phyloP scores from a whole-genome alignment of 2,329 filamentous ascomycete species.

The Nannizziopsis barbatae region DNA sequence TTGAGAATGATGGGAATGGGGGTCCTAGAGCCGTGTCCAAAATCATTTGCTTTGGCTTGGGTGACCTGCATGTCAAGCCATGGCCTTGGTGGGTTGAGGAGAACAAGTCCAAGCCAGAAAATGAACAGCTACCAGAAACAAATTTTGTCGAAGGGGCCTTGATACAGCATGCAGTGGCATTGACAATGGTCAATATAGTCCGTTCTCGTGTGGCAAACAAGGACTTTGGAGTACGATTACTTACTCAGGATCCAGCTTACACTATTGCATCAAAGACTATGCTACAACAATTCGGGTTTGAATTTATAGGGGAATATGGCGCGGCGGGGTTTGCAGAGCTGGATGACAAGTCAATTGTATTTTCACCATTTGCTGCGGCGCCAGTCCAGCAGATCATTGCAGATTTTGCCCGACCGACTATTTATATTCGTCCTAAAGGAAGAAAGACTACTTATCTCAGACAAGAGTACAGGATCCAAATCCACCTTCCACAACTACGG shows the following conservation, averaged over 20 bases:
- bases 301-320: constrained; percentile 17
- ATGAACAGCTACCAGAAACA: constrained; percentile 14
- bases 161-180: constrained; percentile 18
- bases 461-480: no score
- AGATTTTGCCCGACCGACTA: constrained; percentile 28
- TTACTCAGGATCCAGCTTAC: constrained; percentile 17
- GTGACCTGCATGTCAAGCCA: constrained; percentile 17
- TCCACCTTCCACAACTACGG: no score
- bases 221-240: constrained; percentile 12
- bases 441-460: no score
- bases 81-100: constrained; percentile 17
- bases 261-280: constrained; percentile 12
- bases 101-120: constrained; percentile 12
- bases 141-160: constrained; percentile 12
- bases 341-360: background rate
- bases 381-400: constrained; percentile 31
- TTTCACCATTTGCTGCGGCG: background rate
- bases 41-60: constrained; percentile 22
- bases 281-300: constrained; percentile 18
- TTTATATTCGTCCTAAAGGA: constrained; percentile 18
- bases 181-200: constrained; percentile 18
- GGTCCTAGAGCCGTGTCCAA: constrained; percentile 17
- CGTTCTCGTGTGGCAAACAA: constrained; percentile 4
- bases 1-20: constrained; percentile 8
- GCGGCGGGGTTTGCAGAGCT: constrained; percentile 15